Conservation (phyloP, 139 green algal genomes). For the Asterochloris sp. region DNA sequence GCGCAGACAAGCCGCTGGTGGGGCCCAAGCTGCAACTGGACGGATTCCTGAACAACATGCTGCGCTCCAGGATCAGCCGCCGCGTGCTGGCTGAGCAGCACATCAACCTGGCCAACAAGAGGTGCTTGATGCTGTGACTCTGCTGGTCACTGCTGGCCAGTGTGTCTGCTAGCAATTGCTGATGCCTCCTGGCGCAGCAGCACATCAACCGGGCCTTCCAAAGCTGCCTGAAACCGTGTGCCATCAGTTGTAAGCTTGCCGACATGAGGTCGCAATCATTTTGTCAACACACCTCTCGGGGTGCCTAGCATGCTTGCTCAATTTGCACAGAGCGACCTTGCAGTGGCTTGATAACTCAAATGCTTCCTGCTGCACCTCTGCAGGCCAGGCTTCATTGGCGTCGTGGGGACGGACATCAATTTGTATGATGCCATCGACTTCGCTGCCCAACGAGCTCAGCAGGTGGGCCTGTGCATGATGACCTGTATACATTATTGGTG, state of each 20-base stretch:
- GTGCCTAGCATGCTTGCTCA: no score
- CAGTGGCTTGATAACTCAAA: no score
- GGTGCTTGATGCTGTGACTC: background rate
- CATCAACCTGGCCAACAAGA: constrained; percentile 60
- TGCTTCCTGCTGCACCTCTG: constrained; percentile 3
- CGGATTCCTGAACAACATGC: constrained; percentile 62
- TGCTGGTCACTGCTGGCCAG: background rate
- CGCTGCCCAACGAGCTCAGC: constrained; percentile 52
- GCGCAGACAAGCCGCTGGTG: constrained; percentile 62
- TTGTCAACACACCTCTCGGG: no score
- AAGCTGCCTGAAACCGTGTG: no score
- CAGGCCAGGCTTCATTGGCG: constrained; percentile 63
- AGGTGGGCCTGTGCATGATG: constrained; percentile 35
- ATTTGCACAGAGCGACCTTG: no score
- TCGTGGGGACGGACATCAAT: constrained; percentile 66
- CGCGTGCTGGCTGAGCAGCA: constrained; percentile 92
- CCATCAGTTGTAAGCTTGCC: no score
- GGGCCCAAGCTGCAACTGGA: constrained; percentile 70
- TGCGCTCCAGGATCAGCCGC: constrained; percentile 65
- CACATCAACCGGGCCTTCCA: no score
- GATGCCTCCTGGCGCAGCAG: no score
- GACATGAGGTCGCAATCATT: no score
- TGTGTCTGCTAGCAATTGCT: background rate
- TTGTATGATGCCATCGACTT: constrained; percentile 67
- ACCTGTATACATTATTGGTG: background rate